Evolutionary conservation across 192 early-diverging fungal species (phyloP).

Genomic region (Phycomyces blakesleeanus): DNA sequence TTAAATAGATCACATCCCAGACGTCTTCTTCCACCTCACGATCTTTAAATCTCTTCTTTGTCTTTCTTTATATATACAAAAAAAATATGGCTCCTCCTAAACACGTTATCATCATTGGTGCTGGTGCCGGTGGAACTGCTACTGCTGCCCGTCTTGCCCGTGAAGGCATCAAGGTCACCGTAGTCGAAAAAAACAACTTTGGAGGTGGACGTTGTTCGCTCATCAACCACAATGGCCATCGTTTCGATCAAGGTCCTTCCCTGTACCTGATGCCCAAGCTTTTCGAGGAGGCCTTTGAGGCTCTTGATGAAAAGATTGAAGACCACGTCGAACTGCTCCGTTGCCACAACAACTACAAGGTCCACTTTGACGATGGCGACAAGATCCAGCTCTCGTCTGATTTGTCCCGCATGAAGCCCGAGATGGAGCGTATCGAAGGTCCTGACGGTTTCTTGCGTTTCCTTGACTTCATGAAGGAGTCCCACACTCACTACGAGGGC

Average conservation of each 20-base stretch:
- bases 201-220: slow-evolving; percentile 49
- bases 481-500: slow-evolving; percentile 48
- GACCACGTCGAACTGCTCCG: slow-evolving; percentile 45
- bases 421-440: slow-evolving; percentile 48
- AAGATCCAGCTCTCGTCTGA: slow-evolving; percentile 45
- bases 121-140: slow-evolving; percentile 52
- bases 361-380: slow-evolving; percentile 52
- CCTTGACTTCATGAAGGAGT: slow-evolving; percentile 41
- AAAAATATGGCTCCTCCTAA: slow-evolving; percentile 30
- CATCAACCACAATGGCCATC: slow-evolving; percentile 46
- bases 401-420: slow-evolving; percentile 43
- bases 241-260: slow-evolving; percentile 62
- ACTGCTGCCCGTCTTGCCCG: slow-evolving; percentile 46
- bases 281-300: slow-evolving; percentile 45
- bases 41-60: no score
- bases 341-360: slow-evolving; percentile 49
- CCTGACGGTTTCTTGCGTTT: slow-evolving; percentile 34
- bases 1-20: no score
- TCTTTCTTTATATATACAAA: no score
- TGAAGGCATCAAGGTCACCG: slow-evolving; percentile 40
- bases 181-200: slow-evolving; percentile 51
- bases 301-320: slow-evolving; percentile 42
- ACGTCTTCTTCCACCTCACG: no score
- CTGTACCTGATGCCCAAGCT: slow-evolving; percentile 52
- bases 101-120: slow-evolving; percentile 49